These are phyloP conservation scores for Tremella yokohamensis DNA, from an alignment of 768 basidiomycete genomes.

Conservation along the genomic window DNA sequence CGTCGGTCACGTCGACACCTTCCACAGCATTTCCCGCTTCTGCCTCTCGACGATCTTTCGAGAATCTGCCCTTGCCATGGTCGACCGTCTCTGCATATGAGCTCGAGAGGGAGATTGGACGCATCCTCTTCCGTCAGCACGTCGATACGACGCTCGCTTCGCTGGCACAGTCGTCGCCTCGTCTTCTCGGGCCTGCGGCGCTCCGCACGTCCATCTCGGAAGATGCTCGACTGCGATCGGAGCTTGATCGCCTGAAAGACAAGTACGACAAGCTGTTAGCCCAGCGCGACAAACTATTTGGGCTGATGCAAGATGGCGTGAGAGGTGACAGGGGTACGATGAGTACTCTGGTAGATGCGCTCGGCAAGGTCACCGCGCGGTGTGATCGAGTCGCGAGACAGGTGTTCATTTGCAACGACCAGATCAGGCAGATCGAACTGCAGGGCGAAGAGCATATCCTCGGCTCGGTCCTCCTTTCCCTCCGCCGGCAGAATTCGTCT, in stretches of 20 bases:
- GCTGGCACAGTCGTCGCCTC: neutral
- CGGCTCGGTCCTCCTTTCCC: neutral
- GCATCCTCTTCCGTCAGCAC: neutral
- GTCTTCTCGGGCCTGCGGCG: constrained; percentile 15
- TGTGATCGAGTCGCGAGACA: constrained; percentile 33
- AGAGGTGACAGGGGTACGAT: constrained; percentile 4
- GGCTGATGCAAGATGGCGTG: constrained; percentile 3
- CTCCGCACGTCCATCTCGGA: constrained; percentile 14
- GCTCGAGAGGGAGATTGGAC: neutral
- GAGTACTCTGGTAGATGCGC: constrained; percentile 8
- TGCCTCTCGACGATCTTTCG: constrained; percentile 7
- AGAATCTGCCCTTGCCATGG: constrained; percentile 31
- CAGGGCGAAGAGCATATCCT: constrained; percentile 19
- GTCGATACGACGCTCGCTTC: constrained; percentile 5
- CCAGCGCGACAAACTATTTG: constrained; percentile 14
- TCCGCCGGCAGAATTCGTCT: neutral
- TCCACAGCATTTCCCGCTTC: neutral
- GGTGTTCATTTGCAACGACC: constrained; percentile 36
- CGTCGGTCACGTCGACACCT: constrained; percentile 1
- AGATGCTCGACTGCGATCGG: constrained; percentile 11
- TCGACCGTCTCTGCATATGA: constrained; percentile 9
- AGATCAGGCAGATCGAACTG: constrained; percentile 31
- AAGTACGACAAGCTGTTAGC: constrained; percentile 16
- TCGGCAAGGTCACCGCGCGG: constrained; percentile 10
- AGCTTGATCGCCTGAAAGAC: constrained; percentile 17